Percentiles rank a stretch among this genome's conserved stretches.
Conservation (phyloP, 2,329 filamentous ascomycete species). For the Talaromyces sp. region DNA sequence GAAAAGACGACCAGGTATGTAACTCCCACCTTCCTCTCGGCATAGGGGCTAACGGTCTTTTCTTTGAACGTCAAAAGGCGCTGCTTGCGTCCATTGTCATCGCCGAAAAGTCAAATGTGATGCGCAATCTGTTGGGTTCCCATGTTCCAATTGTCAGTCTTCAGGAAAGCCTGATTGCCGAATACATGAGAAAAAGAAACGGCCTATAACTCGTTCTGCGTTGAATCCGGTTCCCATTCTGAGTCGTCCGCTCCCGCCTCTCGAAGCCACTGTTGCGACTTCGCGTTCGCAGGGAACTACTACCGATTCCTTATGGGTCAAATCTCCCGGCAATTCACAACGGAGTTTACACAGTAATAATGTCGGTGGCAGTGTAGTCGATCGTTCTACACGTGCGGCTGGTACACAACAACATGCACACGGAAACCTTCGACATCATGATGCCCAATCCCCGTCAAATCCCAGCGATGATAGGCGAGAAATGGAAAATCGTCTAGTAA, state of each 20-base stretch:
- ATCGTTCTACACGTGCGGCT: neutral
- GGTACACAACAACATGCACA: neutral
- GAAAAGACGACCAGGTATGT: slow-evolving; percentile 37
- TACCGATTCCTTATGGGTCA: neutral
- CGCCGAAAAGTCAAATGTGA: slow-evolving; percentile 50
- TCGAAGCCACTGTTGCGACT: slow-evolving; percentile 8
- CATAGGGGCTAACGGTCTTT: neutral
- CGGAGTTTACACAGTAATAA: neutral
- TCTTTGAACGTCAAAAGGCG: slow-evolving; percentile 21
- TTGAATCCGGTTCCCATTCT: slow-evolving; percentile 46
- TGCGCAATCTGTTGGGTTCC: slow-evolving; percentile 43
- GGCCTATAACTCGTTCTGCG: slow-evolving; percentile 37
- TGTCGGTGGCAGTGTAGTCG: neutral
- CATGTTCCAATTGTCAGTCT: slow-evolving; percentile 46
- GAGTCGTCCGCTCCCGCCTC: slow-evolving; percentile 31
- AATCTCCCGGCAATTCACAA: neutral
- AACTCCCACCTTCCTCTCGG: neutral
- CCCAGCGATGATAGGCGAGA: slow-evolving; percentile 39
- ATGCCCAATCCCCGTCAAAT: slow-evolving; percentile 24
- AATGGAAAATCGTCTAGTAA: slow-evolving; percentile 45
- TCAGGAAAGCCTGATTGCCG: slow-evolving; percentile 41
- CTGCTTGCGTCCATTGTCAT: slow-evolving; percentile 47
- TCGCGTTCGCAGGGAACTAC: slow-evolving; percentile 1
- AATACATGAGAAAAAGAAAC: slow-evolving; percentile 50
- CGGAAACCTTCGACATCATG: neutral